Base-by-base conservation (phyloP, 1,284 basidiomycete genomes). In the Sporisorium scitamineum region DNA sequence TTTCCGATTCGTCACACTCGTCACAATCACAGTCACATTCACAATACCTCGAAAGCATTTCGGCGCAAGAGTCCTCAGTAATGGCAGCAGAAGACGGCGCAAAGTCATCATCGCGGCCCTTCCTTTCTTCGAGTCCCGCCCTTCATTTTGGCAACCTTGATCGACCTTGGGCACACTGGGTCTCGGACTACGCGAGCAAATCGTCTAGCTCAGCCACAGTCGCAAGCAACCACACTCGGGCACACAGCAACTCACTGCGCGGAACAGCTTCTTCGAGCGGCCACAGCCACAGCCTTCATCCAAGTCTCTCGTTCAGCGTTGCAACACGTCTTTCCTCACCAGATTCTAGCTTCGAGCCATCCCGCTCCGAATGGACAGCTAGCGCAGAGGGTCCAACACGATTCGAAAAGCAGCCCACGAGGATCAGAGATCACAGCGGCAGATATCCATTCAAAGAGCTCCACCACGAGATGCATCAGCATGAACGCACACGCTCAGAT, bases 101-200 rank as follows among this genome's bases (percentile, higher is more conserved):
- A 11, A 16, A 24, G 24, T 7, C 24, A 32, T 13, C 32, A 18
- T 29, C 54, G 3, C 31, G 26, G 14, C 45, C 42, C 6, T 32
- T 20, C 7, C 27, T 56, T 3, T 22, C 29, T 9, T 54, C 54
- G 1, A 71, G 69, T 45, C 69, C 69, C 7, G 55, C 55, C 1
- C 51, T 71, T 5, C 54, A 51, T 26, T 41, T 61, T 16, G 9
- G 6, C n/a, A 59, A 39, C 6, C 18, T 18, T 3, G 55, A 65
- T 45, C 58, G 41, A 20, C 16, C 58, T 2, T 65, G 69, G 62
- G 32, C 62, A 6, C 18, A 41, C 3, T 39, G 50, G 14, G 10
- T 52, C 7, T 32, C 32, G 8, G 65, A 44, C n/a, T 16, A 29
- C 9, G 4, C 29, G n/a, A 42, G 14, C 10, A 34, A 54, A 6